Conservation (phyloP, 2,329 filamentous ascomycete genomes). For the Aspergillus ustus region DNA sequence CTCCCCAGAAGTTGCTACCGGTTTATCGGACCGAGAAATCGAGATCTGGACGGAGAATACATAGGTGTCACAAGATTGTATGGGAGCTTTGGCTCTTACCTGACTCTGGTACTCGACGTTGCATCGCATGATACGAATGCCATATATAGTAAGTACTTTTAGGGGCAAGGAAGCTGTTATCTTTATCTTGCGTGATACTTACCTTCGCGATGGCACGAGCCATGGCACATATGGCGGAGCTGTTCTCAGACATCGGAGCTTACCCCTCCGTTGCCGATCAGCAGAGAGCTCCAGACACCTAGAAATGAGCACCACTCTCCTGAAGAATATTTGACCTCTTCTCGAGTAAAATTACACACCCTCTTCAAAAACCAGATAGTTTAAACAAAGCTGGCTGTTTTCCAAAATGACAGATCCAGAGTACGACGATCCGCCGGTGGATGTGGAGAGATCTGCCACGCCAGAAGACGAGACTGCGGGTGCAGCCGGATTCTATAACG, state of each 20-base stretch:
- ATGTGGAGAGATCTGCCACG: constrained; percentile 8
- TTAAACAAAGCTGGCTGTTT: not conserved
- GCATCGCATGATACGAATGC: not conserved
- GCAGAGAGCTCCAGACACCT: not conserved
- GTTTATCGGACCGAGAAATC: not conserved
- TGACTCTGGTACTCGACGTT: not conserved
- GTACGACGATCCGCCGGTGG: constrained; percentile 3
- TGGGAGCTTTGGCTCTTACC: not conserved
- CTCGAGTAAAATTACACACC: not conserved
- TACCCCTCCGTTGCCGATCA: not conserved
- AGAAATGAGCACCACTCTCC: not conserved
- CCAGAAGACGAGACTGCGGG: constrained; percentile 9
- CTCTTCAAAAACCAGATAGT: not conserved
- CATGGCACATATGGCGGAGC: not conserved
- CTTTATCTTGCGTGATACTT: not conserved
- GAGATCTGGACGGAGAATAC: not conserved
- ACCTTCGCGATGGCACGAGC: not conserved
- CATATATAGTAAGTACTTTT: not conserved
- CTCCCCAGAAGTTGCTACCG: not conserved
- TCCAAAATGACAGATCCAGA: constrained; percentile 5
- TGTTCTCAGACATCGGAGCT: not conserved
- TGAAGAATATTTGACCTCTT: not conserved
- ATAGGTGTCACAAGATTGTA: not conserved
- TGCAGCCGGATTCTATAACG: constrained; percentile 13
- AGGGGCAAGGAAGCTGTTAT: not conserved